These are phyloP conservation scores for Talaromyces trachyspermus DNA, from an alignment of 495 filamentous ascomycete genomes.

Conservation along the genomic window DNA sequence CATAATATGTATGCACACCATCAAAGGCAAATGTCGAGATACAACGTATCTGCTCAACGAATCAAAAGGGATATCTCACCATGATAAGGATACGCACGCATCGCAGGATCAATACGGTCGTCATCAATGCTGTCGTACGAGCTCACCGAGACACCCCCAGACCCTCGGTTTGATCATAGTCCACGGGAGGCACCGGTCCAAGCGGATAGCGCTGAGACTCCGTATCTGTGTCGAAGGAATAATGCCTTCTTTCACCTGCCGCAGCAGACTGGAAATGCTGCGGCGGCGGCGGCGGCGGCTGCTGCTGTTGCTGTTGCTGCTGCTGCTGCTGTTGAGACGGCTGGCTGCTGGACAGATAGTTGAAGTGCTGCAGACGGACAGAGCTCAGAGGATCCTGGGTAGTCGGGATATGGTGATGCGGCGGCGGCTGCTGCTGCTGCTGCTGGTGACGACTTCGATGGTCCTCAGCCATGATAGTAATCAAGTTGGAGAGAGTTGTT, in stretches of 20 bases:
- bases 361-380: slow-evolving; percentile 7
- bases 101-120: slow-evolving; percentile 29
- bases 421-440: not conserved
- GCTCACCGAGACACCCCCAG: slow-evolving; percentile 43
- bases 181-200: slow-evolving; percentile 28
- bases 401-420: not conserved
- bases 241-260: slow-evolving; percentile 22
- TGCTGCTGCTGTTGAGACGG: not conserved
- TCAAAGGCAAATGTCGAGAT: not conserved
- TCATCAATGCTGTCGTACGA: slow-evolving; percentile 44
- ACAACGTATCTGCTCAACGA: not conserved
- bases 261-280: not conserved
- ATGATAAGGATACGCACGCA: slow-evolving; percentile 37
- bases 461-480: slow-evolving; percentile 4
- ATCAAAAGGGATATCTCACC: slow-evolving; percentile 23
- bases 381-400: slow-evolving; percentile 2
- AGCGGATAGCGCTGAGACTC: slow-evolving; percentile 9
- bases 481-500: not conserved
- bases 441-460: not conserved
- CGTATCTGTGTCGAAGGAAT: slow-evolving; percentile 37
- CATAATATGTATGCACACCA: not conserved
- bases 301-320: not conserved
- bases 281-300: not conserved
- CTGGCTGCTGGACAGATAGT: slow-evolving; percentile 2
- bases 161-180: slow-evolving; percentile 42